Evolutionary conservation across 2,329 filamentous ascomycete genomes (phyloP), one percentile per base, ranked within the genome.

Genomic region (Claviceps sp.): DNA sequence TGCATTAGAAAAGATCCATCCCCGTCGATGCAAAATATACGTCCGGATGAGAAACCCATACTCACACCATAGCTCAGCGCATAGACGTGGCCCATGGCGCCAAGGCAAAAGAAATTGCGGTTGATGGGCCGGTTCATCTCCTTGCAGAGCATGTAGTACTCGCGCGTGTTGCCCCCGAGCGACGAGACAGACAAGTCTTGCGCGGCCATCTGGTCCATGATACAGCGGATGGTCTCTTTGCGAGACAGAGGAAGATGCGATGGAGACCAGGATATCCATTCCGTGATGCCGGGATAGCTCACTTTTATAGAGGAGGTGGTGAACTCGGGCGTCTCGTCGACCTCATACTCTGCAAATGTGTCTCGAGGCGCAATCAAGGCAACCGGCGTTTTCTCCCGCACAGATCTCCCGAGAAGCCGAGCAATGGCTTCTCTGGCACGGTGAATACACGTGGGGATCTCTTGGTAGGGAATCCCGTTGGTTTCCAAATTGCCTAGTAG

Each of bases 1-100:
- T 51, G 50, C 50, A 51, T 51, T 3, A 51, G 11, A 16, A 51
- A 51, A 14, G 50, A 51, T 16, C 23, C 50, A 13, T 51, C 50
- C 4, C 50, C 50, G 39, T 51, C 50, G 7, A 51, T 46, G 36
- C 50, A 51, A 37, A 51, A 51, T 9, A 51, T 29, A 7, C 50
- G 23, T 2, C 45, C 42, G 0, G 45, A 40, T 11, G 45, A 16
- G 26, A 20, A 42, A 2, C 34, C 43, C 29, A 51, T 46, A 7
- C 42, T 47, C 23, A 51, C 42, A 11, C 50, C 50, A 22, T 48
- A 39, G 22, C 44, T 45, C n/a, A 51, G 11, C 14, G 50, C 44
- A 34, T 47, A 51, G 17, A 16, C 26, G 13, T 51, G 50, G 22
- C 50, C 50, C 50, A 51, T 51, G 29, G 45, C 50, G 14, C 50